Evolutionary conservation across 768 basidiomycete species (phyloP), one percentile per base, ranked within the genome.

Genomic region (Termitomyces eurrhizus): DNA sequence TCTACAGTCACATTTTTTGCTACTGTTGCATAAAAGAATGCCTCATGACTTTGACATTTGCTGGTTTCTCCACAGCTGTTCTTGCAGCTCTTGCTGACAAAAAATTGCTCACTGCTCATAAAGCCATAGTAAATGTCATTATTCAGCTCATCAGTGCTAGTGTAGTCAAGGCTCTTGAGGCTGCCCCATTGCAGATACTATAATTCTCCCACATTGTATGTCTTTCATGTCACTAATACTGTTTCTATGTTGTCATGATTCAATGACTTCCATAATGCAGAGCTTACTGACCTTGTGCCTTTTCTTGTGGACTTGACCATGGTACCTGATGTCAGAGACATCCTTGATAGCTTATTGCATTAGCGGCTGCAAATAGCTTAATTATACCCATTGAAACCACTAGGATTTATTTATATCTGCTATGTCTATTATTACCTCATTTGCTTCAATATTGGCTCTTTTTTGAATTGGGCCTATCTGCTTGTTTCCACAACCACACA

Each of bases 211-310:
- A 96, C 97, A 7, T 97, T 93, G 6, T 99, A 98, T 75, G 95
- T 98, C 59, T 98, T 99, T 83, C 96, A 99, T 71, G 94, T 95
- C 13, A 93, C 95, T 77, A 98, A 98, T 70, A 96, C 97, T 24
- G 96, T 98, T 7, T 97, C 97, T 11, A 95, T 99, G 62, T 97
- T 95, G 42, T 93, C 92, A 59, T 99, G 97, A 97, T 99, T 99
- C 79, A 98, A 98, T 73, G 95, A 95, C 75, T 95, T 95, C 8
- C 96, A 98, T 68, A 96, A 98, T 70, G 95, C 94, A 44, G 96
- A 98, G 72, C 83, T 99, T 64, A 95, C 92, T 21, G 96, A 98
- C 74, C 79, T 98, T 50, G 88, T 95, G 52, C 93, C 94, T 18
- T 98, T 99, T 83, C 83, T 99, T 58, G 77, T 89, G 39, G 97